Evolutionary conservation across 352 stramenopile species (phyloP), one percentile per base, ranked within the genome.

Genomic region (Phytophthora cajani): DNA sequence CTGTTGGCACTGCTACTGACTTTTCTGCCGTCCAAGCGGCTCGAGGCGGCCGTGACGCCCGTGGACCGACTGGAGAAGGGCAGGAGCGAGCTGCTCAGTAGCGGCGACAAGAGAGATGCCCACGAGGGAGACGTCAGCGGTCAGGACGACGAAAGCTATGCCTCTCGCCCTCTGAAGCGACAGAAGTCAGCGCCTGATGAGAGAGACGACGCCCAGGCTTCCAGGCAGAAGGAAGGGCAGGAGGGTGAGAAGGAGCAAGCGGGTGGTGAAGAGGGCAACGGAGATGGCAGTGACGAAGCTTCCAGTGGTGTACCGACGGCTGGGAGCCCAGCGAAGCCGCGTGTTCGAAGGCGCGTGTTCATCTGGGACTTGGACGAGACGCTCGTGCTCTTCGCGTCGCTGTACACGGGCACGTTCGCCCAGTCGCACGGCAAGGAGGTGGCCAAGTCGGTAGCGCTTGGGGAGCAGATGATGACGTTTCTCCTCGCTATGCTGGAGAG

Each of bases 321-420:
- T 30, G 54, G 27, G 44, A 46, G 12, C 3, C n/a, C 14, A 7
- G 50, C 16, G 19, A 70, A 68, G 38, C 71, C 57, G 14, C 55
- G 49, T 3, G 30, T 58, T 25, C 63, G 72, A 42, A 72, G 75
- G 4, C 83, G 83, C 23, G 87, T 95, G 51, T 81, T 89, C 61
- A 95, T 95, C 55, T 95, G 88, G 88, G 88, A 95, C 50, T 63
- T 95, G 27, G 88, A 95, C 61, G 86, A 95, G 77, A 95, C 88
- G 52, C 73, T 95, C 25, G 77, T 95, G 58, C 75, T 95, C 19
- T 94, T 95, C 60, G 87, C 85, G 23, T 95, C 86, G 57, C 72
- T 95, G 52, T 95, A 90, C 67, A 92, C 81, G 17, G 86, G 88
- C 14, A 69, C 80, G 9, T 95, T 93, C 47, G 88, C 88, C 21